Evolutionary conservation across 2,329 filamentous ascomycete species (phyloP), one percentile per base, ranked within the genome.

Genomic region (Trichophyton benhamiae): DNA sequence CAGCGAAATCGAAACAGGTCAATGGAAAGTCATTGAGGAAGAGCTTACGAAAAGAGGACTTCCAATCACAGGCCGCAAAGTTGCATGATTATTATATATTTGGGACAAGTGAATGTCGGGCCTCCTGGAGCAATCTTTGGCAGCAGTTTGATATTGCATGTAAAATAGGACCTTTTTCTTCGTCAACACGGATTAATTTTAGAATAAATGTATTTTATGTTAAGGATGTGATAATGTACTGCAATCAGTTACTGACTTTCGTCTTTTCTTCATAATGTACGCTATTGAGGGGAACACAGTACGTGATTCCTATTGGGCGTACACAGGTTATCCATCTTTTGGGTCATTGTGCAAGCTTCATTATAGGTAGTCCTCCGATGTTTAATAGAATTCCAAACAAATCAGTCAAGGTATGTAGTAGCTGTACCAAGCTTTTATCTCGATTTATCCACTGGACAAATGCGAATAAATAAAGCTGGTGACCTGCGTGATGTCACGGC

Each of bases 1-100:
- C 72, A 84, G 83, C 72, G 88, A 92, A 74, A 83, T 82, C 67
- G 79, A 82, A 57, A 72, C 88, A 48, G 90, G 90, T 30, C 80
- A 88, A 68, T 88, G 87, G 83, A 94, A 94, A 82, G 73, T 91
- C 58, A 89, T 92, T 68, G 82, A 88, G 72, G 77, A 85, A 68
- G 87, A 89, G 74, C 77, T 92, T 65, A 75, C 75, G 68, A 79
- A 82, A 70, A 78, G 85, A 61, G 81, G 80, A 15, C 72, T 91
- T 66, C 83, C 86, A 6, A 75, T 83, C 60, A 68, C 67, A 55
- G 61, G 53, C 15, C 58, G 60, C 25, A 17, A 15, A 27, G 3
- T 17, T 22, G 20, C 55, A 41, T 58, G 36, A 58, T 27, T 9
- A n/a, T 17, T 9, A n/a, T 17, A 25, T 13, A 22, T 22, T 25